Conservation (phyloP, 179 eudicot genomes). For the Camellia oleifera region DNA sequence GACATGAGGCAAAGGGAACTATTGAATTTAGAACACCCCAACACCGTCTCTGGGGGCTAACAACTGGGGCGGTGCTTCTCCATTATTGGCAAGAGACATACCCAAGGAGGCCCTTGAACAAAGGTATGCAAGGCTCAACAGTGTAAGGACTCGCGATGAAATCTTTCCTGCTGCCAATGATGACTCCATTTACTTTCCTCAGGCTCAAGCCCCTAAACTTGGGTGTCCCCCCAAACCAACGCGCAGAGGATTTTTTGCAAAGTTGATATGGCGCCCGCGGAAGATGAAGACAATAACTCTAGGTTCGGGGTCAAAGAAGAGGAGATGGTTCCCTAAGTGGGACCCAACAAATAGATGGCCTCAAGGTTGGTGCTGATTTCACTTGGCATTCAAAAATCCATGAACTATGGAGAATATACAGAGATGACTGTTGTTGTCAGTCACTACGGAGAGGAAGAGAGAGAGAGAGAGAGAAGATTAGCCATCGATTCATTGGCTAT, state of each 20-base stretch:
- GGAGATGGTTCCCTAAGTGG: constrained; percentile 25
- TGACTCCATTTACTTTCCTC: constrained; percentile 9
- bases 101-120: constrained; percentile 44
- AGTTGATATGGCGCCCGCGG: constrained; percentile 20
- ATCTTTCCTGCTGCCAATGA: constrained; percentile 22
- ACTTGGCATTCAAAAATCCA: background rate
- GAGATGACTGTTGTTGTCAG: too few relatives aligned
- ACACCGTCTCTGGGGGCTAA: constrained; percentile 37
- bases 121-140: constrained; percentile 36
- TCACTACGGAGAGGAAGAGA: too few relatives aligned
- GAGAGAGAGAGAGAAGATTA: too few relatives aligned
- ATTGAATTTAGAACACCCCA: constrained; percentile 47
- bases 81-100: constrained; percentile 39
- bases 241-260: constrained; percentile 21
- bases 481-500: too few relatives aligned
- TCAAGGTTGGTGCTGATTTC: constrained; percentile 39
- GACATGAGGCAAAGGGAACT: constrained; percentile 25
- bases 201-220: background rate
- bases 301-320: constrained; percentile 21
- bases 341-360: constrained; percentile 44
- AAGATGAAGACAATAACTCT: constrained; percentile 9
- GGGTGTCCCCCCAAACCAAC: background rate
- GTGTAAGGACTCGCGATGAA: constrained; percentile 28
- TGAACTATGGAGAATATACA: too few relatives aligned
- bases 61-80: constrained; percentile 53